These are phyloP conservation scores for Heritiera fomes DNA, from an alignment of 345 rosid genomes.

Conservation along the genomic window DNA sequence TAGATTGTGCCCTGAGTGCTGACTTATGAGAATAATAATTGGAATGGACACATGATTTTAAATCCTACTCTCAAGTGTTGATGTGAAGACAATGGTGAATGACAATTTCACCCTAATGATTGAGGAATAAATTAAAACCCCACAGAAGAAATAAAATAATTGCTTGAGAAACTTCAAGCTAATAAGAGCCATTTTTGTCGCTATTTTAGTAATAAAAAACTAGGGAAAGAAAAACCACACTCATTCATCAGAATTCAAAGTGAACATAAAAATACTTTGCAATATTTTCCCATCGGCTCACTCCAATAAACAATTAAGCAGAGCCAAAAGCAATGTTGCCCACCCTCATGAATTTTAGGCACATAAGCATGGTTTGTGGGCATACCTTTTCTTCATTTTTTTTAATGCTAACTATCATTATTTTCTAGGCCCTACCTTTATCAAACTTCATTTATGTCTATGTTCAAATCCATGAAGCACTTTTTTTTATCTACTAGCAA, in stretches of 20 bases:
- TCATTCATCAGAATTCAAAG: constrained; percentile 40
- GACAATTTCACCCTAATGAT: background rate
- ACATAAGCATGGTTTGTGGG: constrained; percentile 30
- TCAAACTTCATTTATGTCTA: background rate
- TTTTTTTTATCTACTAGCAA: background rate
- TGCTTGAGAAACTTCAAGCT: background rate
- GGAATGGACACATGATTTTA: background rate
- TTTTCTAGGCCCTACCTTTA: background rate
- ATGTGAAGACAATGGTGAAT: background rate
- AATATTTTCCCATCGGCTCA: constrained; percentile 22
- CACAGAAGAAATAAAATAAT: background rate
- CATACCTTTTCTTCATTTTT: constrained; percentile 7
- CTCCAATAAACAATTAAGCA: background rate
- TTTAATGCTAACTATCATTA: background rate
- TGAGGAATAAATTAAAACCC: background rate
- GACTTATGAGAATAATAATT: background rate
- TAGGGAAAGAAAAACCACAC: constrained; percentile 36
- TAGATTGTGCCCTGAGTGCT: no score
- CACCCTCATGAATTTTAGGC: constrained; percentile 32
- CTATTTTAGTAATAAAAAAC: constrained; percentile 17
- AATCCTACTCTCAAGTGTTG: background rate
- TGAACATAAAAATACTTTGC: constrained; percentile 40
- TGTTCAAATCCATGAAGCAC: background rate
- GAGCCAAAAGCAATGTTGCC: constrained; percentile 17
- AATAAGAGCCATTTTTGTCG: constrained; percentile 25